Conservation (phyloP, 768 basidiomycete genomes). For the Cyclocybe aegerita region DNA sequence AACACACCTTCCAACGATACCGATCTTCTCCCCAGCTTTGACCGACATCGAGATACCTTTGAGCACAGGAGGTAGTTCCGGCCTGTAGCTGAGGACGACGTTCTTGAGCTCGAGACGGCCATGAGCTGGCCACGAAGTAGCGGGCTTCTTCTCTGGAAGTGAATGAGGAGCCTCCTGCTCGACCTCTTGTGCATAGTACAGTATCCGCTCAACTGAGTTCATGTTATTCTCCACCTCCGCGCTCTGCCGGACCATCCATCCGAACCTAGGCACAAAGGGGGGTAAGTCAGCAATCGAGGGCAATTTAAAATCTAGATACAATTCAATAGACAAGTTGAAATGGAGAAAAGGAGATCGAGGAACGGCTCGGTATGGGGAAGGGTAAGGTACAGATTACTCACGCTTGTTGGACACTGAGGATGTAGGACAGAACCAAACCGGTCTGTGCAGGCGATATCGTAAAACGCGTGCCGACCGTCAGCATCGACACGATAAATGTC, state of each 20-base stretch:
- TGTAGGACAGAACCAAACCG: slow-evolving; percentile 75
- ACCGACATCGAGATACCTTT: slow-evolving; percentile 76
- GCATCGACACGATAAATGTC: slow-evolving; percentile 76
- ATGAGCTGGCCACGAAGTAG: slow-evolving; percentile 68
- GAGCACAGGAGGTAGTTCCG: slow-evolving; percentile 86
- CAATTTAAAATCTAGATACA: background rate
- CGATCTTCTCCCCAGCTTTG: slow-evolving; percentile 82
- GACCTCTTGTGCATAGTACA: slow-evolving; percentile 77
- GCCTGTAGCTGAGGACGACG: slow-evolving; percentile 80
- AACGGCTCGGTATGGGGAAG: too few relatives aligned
- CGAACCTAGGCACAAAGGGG: slow-evolving; percentile 46
- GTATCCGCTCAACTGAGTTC: slow-evolving; percentile 85
- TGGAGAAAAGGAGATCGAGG: background rate
- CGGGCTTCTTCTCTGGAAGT: slow-evolving; percentile 56
- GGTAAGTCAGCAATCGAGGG: too few relatives aligned
- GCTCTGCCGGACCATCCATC: slow-evolving; percentile 74
- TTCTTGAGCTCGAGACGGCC: slow-evolving; percentile 76
- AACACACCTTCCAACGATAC: slow-evolving; percentile 69
- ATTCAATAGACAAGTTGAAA: slow-evolving; percentile 6
- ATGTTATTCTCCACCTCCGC: slow-evolving; percentile 93
- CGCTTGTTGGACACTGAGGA: slow-evolving; percentile 76
- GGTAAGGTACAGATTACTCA: slow-evolving; percentile 15
- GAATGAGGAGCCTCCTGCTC: slow-evolving; percentile 82
- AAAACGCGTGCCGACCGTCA: slow-evolving; percentile 74
- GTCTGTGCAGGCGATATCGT: slow-evolving; percentile 79